phyloP scores from a whole-genome alignment of 306 rosid genomes.

The Purshia tridentata region DNA sequence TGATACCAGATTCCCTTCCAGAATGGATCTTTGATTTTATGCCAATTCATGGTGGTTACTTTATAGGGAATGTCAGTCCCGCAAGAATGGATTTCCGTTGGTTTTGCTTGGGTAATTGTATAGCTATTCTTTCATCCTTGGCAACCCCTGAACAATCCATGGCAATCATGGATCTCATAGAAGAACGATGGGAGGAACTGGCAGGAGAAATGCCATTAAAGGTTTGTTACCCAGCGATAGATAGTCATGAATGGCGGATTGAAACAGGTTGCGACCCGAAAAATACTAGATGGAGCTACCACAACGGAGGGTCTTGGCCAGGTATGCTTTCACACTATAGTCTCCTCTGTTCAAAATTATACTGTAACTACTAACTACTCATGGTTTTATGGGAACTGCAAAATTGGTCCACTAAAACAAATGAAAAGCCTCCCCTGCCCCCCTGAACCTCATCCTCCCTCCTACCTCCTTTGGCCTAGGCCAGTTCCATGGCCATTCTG shows the following conservation, averaged over 20 bases:
- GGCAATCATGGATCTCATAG: conserved; percentile 93
- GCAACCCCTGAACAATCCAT: conserved; percentile 83
- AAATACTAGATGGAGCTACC: conserved; percentile 92
- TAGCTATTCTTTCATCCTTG: conserved; percentile 81
- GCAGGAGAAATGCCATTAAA: conserved; percentile 85
- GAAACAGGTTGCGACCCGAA: conserved; percentile 81
- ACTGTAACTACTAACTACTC: neutral
- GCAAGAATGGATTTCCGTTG: conserved; percentile 95
- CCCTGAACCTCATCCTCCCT: too few species aligned
- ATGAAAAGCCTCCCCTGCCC: too few species aligned
- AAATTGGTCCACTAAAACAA: neutral
- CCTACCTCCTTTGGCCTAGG: too few species aligned
- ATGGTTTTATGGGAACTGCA: neutral
- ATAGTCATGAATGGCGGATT: conserved; percentile 70
- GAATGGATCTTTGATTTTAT: conserved; percentile 89
- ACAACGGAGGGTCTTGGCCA: conserved; percentile 96
- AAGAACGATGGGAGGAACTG: conserved; percentile 80
- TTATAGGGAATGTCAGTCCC: conserved; percentile 82
- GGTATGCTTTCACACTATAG: conserved; percentile 38
- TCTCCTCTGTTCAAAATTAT: conserved; percentile 2
- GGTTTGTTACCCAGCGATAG: conserved; percentile 88
- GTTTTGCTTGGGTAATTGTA: conserved; percentile 85
- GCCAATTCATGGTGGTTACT: conserved; percentile 83
- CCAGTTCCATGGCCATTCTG: too few species aligned
- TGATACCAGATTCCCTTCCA: conserved; percentile 87